phyloP scores from a whole-genome alignment of 345 rosid genomes.

The Nasturtium officinale region DNA sequence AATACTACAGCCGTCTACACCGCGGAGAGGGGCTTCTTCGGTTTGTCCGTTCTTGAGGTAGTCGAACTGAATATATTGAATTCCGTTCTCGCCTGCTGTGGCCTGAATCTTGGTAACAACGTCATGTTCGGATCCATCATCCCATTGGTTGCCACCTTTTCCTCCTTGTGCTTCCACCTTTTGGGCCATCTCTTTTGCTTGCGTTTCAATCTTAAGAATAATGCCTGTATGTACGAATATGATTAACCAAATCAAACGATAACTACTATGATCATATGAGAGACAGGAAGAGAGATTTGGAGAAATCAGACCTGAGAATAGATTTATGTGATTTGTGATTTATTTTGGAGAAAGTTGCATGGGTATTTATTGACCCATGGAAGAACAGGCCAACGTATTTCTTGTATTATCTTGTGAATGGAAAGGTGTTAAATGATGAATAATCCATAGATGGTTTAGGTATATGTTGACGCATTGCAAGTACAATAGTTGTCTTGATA shows the following conservation, averaged over 20 bases:
- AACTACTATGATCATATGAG: not conserved
- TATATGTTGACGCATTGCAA: too few species aligned
- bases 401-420: not conserved
- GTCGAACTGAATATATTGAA: constrained; percentile 8
- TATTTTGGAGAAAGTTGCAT: not conserved
- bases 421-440: too few species aligned
- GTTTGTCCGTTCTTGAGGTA: constrained; percentile 14
- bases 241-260: too few species aligned
- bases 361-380: constrained; percentile 11
- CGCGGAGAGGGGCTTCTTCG: constrained; percentile 2
- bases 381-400: not conserved
- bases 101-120: constrained; percentile 26
- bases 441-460: too few species aligned
- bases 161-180: constrained; percentile 34
- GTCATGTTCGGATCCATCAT: constrained; percentile 18
- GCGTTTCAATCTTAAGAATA: not conserved
- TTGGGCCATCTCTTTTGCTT: constrained; percentile 12
- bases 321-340: not conserved
- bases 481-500: too few species aligned
- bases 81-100: not conserved
- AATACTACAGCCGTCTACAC: not conserved
- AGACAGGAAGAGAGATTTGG: not conserved
- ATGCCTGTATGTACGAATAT: not conserved
- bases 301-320: constrained; percentile 6
- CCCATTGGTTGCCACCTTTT: constrained; percentile 23